Base-by-base conservation (phyloP, 805 yeast genomes). In the Ogataea methanolica region DNA sequence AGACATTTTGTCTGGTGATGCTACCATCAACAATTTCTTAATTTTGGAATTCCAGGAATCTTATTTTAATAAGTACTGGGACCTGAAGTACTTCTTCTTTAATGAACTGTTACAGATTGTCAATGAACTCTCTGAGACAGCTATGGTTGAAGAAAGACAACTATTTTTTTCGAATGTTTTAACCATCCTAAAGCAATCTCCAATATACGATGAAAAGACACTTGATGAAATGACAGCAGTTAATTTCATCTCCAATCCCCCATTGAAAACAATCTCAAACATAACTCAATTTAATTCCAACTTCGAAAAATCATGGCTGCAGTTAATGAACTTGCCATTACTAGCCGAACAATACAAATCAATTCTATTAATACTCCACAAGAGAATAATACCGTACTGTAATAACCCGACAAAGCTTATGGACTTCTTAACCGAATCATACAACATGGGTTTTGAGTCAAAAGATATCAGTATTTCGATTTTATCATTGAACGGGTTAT, bases 391-490 rank as follows among this genome's bases (percentile, higher is more conserved):
- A 35, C 97, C 97, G 36, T 78, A 76, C 60, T 78, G 89, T 75
- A 75, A 78, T 40, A 83, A 82, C 54, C 96, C 98, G 6, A 85
- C 88, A 39, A 74, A 78, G 51, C 69, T 94, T 41, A 91, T 94
- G 97, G 99, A 92, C 69, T 94, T 92, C 63, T 72, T 92, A 50
- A 89, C 97, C 0, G 96, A 88, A 51, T 83, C 95, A 3, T 91
- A 89, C 61, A 75, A 86, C 54, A 45, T 56, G 21, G 70, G 70
- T 38, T 71, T 60, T 52, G 61, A 61, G 15, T 45, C 56, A 4
- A 57, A 58, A 29, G 72, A 70, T 38, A 50, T 62, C 15, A 49
- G 62, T 16, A 56, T 60, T 37, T 73, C 59, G 72, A 79, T 92
- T 39, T 69, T 94, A 45, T 84, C 98, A 2, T 74, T 92, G 57